phyloP scores from a whole-genome alignment of 2,329 filamentous ascomycete genomes.

The Hyphodiscus sp. region DNA sequence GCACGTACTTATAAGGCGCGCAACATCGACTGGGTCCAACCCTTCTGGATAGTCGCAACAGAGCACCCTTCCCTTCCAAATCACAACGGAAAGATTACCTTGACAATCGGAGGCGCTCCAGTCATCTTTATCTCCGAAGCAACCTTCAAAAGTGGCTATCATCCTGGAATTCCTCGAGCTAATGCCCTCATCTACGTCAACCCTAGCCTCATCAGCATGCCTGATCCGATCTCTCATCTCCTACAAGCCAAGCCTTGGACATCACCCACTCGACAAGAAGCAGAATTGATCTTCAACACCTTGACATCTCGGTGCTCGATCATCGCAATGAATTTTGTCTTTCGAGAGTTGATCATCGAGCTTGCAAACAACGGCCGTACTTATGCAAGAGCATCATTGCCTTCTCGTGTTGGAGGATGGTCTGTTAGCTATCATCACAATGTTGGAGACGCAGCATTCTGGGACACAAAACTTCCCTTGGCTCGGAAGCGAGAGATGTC shows the following conservation, averaged over 20 bases:
- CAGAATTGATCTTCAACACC: neutral
- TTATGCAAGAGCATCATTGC: neutral
- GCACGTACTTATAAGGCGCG: neutral
- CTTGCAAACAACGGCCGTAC: neutral
- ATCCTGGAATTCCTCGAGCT: neutral
- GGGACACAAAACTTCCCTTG: neutral
- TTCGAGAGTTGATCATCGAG: neutral
- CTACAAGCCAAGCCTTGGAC: neutral
- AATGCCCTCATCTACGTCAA: neutral
- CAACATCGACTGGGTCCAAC: neutral
- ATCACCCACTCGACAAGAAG: neutral
- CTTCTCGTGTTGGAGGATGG: neutral
- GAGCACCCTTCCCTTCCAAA: neutral
- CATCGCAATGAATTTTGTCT: neutral
- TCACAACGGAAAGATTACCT: neutral
- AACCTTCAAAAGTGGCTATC: neutral
- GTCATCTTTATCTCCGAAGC: neutral
- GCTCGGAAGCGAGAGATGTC: neutral
- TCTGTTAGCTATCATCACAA: neutral
- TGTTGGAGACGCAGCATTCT: neutral
- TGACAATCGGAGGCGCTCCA: neutral
- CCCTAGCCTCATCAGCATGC: neutral
- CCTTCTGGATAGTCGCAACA: neutral
- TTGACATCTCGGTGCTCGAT: neutral
- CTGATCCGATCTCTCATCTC: neutral